phyloP scores from a whole-genome alignment of 306 rosid species.

The Cucurbita pepo region DNA sequence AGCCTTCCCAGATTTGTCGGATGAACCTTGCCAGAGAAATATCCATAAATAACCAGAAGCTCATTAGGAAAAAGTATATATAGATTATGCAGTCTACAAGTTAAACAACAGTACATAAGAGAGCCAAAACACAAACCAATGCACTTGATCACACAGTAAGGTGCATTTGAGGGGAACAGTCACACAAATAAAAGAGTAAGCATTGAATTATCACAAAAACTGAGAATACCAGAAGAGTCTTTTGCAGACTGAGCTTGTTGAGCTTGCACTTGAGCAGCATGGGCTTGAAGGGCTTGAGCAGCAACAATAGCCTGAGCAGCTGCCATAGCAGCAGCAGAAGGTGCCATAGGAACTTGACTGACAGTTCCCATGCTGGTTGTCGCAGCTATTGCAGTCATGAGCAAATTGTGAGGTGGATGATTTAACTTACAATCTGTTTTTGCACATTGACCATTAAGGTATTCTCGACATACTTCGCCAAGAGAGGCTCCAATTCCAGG shows the following conservation, averaged over 20 bases:
- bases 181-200: neutral
- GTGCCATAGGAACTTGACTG: conserved; percentile 98
- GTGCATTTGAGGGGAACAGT: neutral
- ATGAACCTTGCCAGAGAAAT: conserved; percentile 36
- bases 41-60: conserved; percentile 8
- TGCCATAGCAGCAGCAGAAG: conserved; percentile 99
- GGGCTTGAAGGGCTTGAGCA: conserved; percentile 98
- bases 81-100: neutral
- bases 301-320: conserved; percentile 99
- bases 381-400: conserved; percentile 93
- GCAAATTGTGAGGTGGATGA: conserved; percentile 90
- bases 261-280: conserved; percentile 89
- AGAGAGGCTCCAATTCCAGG: conserved; percentile 95
- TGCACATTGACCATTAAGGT: conserved; percentile 88
- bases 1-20: conserved; percentile 59
- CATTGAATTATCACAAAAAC: neutral
- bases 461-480: conserved; percentile 92
- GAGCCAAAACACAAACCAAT: neutral
- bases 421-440: conserved; percentile 83
- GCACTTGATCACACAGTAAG: neutral
- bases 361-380: conserved; percentile 84
- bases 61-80: neutral
- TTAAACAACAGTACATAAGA: neutral
- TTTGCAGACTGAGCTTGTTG: conserved; percentile 57
- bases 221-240: conserved; percentile 59